phyloP scores from a whole-genome alignment of 2,329 filamentous ascomycete species.

The Trichoderma sp. region DNA sequence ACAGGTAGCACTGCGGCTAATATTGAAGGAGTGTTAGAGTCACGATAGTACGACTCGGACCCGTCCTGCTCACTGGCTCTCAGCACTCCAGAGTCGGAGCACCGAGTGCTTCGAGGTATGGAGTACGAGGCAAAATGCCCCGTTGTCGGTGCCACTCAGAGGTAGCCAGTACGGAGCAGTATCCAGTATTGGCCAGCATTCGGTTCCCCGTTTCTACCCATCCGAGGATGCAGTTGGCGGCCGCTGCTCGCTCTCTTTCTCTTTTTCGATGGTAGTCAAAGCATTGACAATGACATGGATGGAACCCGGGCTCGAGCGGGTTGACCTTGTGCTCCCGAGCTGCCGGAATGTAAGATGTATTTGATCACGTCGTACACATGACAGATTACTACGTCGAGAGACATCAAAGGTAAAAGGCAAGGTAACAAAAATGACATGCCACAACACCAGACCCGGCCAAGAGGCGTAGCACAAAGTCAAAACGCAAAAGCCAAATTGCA shows the following conservation, averaged over 20 bases:
- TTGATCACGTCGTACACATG: neutral
- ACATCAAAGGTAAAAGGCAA: too few relatives aligned
- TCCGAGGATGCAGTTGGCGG: neutral
- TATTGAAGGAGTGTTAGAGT: too few relatives aligned
- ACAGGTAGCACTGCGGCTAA: too few relatives aligned
- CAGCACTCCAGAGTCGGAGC: constrained; percentile 7
- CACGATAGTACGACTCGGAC: too few relatives aligned
- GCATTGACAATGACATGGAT: neutral
- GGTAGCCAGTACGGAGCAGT: neutral
- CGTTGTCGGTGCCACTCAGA: neutral
- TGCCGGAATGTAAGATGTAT: constrained; percentile 7
- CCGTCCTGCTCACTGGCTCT: neutral
- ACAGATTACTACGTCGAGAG: neutral
- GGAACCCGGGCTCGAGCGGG: neutral
- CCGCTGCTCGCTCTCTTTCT: constrained; percentile 3
- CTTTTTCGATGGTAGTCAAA: constrained; percentile 2
- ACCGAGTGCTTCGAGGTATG: constrained; percentile 4
- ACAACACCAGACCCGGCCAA: neutral
- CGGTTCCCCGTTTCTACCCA: neutral
- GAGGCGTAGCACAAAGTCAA: too few relatives aligned
- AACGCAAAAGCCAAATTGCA: too few relatives aligned
- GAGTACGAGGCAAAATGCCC: neutral
- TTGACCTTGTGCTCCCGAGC: constrained; percentile 14
- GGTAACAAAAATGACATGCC: neutral
- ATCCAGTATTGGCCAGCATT: neutral